phyloP scores from a whole-genome alignment of 2,329 filamentous ascomycete genomes.

The Xylaria sp. region DNA sequence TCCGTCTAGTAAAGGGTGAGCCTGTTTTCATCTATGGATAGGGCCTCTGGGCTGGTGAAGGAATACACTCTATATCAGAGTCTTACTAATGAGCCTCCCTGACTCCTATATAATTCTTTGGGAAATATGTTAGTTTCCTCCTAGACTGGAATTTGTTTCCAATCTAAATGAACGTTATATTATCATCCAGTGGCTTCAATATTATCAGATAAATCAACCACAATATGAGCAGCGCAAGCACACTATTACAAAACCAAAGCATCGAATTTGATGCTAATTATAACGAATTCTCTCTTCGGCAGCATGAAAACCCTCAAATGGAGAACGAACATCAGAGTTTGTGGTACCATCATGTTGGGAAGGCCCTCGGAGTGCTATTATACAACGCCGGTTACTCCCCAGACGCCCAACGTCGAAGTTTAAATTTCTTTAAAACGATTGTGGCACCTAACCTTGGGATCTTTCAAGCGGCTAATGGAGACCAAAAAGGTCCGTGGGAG shows the following conservation, averaged over 20 bases:
- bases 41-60: constrained; percentile 19
- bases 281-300: constrained; percentile 12
- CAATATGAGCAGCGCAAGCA: not conserved
- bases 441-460: constrained; percentile 21
- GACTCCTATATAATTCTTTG: not conserved
- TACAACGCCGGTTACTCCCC: constrained; percentile 16
- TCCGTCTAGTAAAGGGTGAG: constrained; percentile 20
- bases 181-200: not conserved
- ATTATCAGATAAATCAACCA: not conserved
- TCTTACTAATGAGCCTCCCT: not conserved
- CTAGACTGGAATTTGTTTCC: not conserved
- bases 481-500: not conserved
- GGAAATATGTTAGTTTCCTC: not conserved
- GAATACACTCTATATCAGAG: not conserved
- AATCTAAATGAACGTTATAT: not conserved
- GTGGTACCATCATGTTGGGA: constrained; percentile 24
- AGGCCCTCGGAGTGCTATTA: constrained; percentile 17
- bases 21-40: constrained; percentile 19
- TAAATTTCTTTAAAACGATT: constrained; percentile 16
- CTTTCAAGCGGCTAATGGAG: not conserved
- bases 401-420: constrained; percentile 14
- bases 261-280: not conserved
- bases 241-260: not conserved
- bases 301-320: not conserved
- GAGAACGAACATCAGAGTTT: constrained; percentile 3